Percentiles rank a stretch among this genome's conserved stretches.
These are phyloP conservation scores for Pleurotus salmoneostramineus DNA, from an alignment of 768 basidiomycete genomes.

Conservation along the genomic window DNA sequence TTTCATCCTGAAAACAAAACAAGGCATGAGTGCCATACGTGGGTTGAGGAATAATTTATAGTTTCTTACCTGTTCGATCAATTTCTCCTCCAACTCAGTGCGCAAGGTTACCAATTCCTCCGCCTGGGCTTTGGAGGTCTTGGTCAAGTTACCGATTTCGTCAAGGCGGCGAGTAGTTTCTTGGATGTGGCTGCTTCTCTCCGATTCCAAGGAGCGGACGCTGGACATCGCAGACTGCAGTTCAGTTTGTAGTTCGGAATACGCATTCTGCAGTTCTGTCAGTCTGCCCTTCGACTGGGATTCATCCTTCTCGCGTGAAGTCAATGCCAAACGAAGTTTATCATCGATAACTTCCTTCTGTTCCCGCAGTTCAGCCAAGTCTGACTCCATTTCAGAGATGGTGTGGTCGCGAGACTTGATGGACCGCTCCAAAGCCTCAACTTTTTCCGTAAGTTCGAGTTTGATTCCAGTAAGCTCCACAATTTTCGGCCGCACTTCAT, in stretches of 20 bases:
- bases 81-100: slow-evolving; percentile 46
- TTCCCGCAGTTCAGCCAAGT: slow-evolving; percentile 50
- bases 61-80: slow-evolving; percentile 30
- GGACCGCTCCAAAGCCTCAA: slow-evolving; percentile 50
- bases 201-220: slow-evolving; percentile 57
- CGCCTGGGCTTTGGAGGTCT: slow-evolving; percentile 38
- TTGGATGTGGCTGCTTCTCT: slow-evolving; percentile 58
- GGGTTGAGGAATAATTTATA: too few relatives aligned
- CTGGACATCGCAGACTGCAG: slow-evolving; percentile 50
- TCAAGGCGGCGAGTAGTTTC: slow-evolving; percentile 50
- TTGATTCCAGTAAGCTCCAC: slow-evolving; percentile 75
- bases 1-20: slow-evolving; percentile 44
- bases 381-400: slow-evolving; percentile 60
- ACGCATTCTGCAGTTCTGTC: slow-evolving; percentile 59
- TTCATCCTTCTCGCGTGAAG: slow-evolving; percentile 50
- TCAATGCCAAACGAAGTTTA: slow-evolving; percentile 39
- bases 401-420: slow-evolving; percentile 51
- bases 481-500: slow-evolving; percentile 84
- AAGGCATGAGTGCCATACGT: background rate
- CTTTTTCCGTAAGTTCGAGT: slow-evolving; percentile 63
- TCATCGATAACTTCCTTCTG: slow-evolving; percentile 43
- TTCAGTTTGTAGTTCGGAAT: slow-evolving; percentile 58
- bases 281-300: slow-evolving; percentile 43
- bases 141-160: slow-evolving; percentile 52
- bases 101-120: slow-evolving; percentile 52